phyloP scores from a whole-genome alignment of 305 asterid species.

The Solanum hybrid region DNA sequence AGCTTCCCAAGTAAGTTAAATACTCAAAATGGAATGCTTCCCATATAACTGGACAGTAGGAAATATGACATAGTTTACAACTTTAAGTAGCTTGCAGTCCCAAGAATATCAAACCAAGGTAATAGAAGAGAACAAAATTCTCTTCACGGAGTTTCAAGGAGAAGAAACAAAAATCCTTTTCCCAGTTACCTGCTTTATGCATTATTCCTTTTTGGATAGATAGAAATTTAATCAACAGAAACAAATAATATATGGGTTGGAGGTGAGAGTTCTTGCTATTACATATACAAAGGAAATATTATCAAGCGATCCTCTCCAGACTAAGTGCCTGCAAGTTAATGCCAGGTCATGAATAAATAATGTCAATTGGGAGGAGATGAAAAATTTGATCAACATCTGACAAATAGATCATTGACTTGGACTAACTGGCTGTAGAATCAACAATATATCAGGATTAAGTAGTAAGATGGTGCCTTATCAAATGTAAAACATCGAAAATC shows the following conservation, averaged over 20 bases:
- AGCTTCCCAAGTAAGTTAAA: not conserved
- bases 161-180: not conserved
- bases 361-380: not conserved
- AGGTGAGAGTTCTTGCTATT: not conserved
- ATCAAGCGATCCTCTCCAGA: not conserved
- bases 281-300: not conserved
- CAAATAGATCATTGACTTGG: not conserved
- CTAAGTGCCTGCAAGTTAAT: not conserved
- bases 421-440: not conserved
- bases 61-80: not conserved
- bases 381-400: not conserved
- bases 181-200: not conserved
- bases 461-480: constrained; percentile 44
- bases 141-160: not conserved
- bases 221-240: not conserved
- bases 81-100: not conserved
- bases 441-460: not conserved
- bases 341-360: not conserved
- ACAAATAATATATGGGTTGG: not conserved
- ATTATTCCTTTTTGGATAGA: not conserved
- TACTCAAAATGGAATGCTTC: not conserved
- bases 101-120: not conserved
- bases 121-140: not conserved
- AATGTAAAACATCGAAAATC: constrained; percentile 95
- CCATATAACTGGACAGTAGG: not conserved